phyloP scores from a whole-genome alignment of 2,329 filamentous ascomycete genomes.

The Parastagonospora avenae region DNA sequence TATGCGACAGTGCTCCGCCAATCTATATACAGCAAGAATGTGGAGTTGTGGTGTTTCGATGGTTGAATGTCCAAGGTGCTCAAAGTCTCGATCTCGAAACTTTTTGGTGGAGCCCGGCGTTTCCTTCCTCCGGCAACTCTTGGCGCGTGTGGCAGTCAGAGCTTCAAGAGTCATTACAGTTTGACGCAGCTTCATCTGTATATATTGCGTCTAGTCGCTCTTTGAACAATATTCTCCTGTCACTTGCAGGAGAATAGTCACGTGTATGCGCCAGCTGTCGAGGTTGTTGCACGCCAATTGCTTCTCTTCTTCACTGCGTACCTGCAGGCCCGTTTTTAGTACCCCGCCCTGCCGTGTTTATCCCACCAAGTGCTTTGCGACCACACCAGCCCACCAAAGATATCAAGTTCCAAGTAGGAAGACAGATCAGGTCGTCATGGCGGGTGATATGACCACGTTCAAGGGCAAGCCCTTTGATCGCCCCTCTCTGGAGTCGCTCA shows the following conservation, averaged over 20 bases:
- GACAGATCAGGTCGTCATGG: constrained; percentile 32
- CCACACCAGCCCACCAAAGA: constrained; percentile 35
- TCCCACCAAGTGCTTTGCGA: constrained; percentile 44
- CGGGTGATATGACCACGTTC: constrained; percentile 59
- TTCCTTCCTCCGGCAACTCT: constrained; percentile 19
- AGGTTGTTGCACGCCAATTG: constrained; percentile 46
- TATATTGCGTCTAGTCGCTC: constrained; percentile 3
- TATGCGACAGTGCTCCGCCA: background rate
- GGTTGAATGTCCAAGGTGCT: no score
- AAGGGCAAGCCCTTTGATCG: constrained; percentile 87
- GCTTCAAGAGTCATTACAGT: constrained; percentile 12
- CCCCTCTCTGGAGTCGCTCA: constrained; percentile 77
- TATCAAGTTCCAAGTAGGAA: constrained; percentile 38
- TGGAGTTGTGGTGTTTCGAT: no score
- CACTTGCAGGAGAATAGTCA: constrained; percentile 2
- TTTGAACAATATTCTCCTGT: constrained; percentile 1
- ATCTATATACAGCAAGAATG: no score
- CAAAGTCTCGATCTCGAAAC: constrained; percentile 2
- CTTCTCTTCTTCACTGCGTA: constrained; percentile 30
- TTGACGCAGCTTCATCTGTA: constrained; percentile 6
- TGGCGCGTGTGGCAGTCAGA: constrained; percentile 16
- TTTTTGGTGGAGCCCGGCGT: constrained; percentile 22
- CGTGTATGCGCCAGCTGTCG: constrained; percentile 49
- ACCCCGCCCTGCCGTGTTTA: constrained; percentile 37
- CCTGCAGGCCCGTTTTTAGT: constrained; percentile 33